Evolutionary conservation across 1,284 basidiomycete species (phyloP), one percentile per base, ranked within the genome.

Genomic region (Cronartium quercuum): DNA sequence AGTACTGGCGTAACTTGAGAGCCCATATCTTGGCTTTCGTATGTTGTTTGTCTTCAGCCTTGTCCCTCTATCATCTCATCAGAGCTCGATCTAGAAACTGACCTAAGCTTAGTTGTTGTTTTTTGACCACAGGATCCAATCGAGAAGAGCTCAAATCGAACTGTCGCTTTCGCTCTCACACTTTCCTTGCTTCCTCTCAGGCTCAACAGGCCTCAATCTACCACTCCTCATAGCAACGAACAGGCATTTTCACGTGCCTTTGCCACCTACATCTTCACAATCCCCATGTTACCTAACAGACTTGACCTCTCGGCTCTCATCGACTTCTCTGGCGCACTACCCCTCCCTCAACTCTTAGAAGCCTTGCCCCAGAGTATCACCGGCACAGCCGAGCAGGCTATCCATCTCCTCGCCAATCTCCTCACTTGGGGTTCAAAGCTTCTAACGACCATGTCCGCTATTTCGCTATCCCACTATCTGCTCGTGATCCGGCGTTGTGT

Each of bases 351-450:
- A 40, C 57, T 73, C 21, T 37, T 73, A 13, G 2, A 44, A 29
- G 51, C 21, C 13, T 29, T 62, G 6, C 40, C 47, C 38, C 35
- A 21, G 38, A 35, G 57, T 40, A 58, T 60, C 21, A 2, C 51
- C 29, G 55, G 60, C 3, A 21, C 65, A 38, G 15, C 55, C 38
- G 63, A 65, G 29, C 29, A 38, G 12, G 57, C 29, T 55, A 44
- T 73, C 47, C 62, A 73, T 64, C 29, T 73, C 5, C n/a, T 73
- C 37, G 55, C 70, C 18, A 73, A 73, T n/a, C 47, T 73, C 29
- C 40, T 73, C 5, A 47, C 63, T 18, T 73, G 70, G 70, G 70
- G 70, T 24, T 73, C 70, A 34, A 73, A 73, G 40, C 42, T 55
- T 57, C 35, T 73, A 38, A 37, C 47, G 40, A 42, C 34, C 12